Percentiles rank a stretch among this genome's conserved stretches.
phyloP scores from a whole-genome alignment of 805 yeast genomes.

The Candida oleophila region DNA sequence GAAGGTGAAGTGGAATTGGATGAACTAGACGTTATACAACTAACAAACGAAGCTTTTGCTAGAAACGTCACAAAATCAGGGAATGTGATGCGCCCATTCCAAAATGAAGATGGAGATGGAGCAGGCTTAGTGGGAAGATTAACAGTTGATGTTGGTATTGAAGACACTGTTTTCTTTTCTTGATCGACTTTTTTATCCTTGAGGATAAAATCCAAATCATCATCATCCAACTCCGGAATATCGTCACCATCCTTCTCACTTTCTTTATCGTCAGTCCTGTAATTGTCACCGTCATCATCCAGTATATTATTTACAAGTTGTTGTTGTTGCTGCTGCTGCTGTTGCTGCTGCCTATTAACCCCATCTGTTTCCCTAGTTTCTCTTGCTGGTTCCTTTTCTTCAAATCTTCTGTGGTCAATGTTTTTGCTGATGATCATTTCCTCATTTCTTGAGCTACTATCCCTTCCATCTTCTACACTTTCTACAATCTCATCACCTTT shows the following conservation, averaged over 20 bases:
- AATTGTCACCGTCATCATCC: conserved; percentile 14
- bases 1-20: neutral
- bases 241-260: conserved; percentile 3
- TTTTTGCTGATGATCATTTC: conserved; percentile 27
- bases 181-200: conserved; percentile 13
- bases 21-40: conserved; percentile 12
- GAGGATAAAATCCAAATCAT: conserved; percentile 33
- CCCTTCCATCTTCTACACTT: conserved; percentile 17
- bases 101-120: conserved; percentile 21
- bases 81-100: conserved; percentile 50
- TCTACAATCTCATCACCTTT: conserved; percentile 86
- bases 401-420: conserved; percentile 38
- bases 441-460: conserved; percentile 26
- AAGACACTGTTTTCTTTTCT: conserved; percentile 6
- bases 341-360: conserved; percentile 25
- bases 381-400: conserved; percentile 14
- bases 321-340: conserved; percentile 4
- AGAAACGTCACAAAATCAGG: conserved; percentile 48
- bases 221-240: conserved; percentile 22
- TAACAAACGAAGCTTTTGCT: conserved; percentile 34
- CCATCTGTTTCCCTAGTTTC: conserved; percentile 30
- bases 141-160: conserved; percentile 4
- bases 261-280: conserved; percentile 6
- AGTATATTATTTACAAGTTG: neutral
- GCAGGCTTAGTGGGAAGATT: neutral